Conservation (phyloP, 306 rosid species). For the Quercus aquifolioides region DNA sequence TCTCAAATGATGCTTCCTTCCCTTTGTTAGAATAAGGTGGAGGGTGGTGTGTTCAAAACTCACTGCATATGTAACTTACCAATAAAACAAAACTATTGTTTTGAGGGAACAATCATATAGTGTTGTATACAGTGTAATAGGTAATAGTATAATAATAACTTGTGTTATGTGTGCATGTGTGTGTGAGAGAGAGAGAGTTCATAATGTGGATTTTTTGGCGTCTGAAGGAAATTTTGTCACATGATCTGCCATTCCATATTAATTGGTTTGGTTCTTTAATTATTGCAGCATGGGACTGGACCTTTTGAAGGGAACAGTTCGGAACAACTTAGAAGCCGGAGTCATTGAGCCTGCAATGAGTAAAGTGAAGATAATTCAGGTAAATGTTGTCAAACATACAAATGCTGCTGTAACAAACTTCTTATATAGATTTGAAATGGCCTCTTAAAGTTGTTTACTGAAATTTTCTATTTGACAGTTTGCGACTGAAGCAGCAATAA, state of each 20-base stretch:
- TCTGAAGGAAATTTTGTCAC: neutral
- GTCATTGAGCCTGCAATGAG: constrained; percentile 99
- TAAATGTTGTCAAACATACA: constrained; percentile 6
- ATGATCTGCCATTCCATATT: neutral
- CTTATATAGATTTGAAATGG: neutral
- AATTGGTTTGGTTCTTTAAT: neutral
- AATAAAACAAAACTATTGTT: too few species aligned
- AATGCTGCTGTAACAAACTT: neutral
- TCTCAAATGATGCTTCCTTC: too few species aligned
- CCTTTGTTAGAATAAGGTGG: too few species aligned
- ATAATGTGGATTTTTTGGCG: neutral
- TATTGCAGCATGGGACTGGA: constrained; percentile 88
- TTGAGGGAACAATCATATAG: too few species aligned
- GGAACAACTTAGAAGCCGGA: constrained; percentile 98
- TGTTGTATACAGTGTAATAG: too few species aligned
- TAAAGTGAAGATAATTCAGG: constrained; percentile 97
- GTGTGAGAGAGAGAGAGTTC: neutral
- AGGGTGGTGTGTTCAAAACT: too few species aligned
- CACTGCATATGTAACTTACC: too few species aligned
- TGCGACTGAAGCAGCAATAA: constrained; percentile 97
- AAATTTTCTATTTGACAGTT: constrained; percentile 41
- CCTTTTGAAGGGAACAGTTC: constrained; percentile 65
- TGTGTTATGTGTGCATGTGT: neutral
- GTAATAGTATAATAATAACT: too few species aligned
- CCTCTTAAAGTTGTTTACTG: neutral